These are phyloP conservation scores for Porogramme epimiltina DNA, from an alignment of 1,284 basidiomycete species.

Conservation along the genomic window DNA sequence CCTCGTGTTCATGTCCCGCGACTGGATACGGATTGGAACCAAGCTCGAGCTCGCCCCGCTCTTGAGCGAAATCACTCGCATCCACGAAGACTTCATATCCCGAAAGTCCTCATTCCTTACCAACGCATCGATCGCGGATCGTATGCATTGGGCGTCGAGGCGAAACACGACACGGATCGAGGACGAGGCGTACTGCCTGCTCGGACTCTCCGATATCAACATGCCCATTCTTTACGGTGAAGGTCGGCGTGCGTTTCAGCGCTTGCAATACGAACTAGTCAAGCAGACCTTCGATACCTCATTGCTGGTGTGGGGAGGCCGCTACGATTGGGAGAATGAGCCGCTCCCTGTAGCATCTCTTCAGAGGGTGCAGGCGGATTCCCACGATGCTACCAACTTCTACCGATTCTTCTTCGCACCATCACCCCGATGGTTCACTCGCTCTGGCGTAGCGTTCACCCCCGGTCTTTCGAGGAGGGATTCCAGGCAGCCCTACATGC, in stretches of 20 bases:
- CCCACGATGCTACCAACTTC: neutral
- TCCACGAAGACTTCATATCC: neutral
- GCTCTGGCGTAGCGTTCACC: neutral
- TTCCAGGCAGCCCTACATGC: too few relatives aligned
- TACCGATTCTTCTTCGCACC: neutral
- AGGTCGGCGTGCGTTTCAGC: neutral
- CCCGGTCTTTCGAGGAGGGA: neutral
- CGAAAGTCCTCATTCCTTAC: neutral
- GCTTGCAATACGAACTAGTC: neutral
- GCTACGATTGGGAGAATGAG: neutral
- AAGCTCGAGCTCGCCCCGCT: neutral
- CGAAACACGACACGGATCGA: neutral
- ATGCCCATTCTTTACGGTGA: conserved; percentile 1
- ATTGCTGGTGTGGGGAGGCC: neutral
- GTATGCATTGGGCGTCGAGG: neutral
- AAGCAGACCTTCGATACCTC: neutral
- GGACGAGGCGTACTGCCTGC: conserved; percentile 1
- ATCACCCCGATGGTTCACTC: neutral
- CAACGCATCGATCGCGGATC: neutral
- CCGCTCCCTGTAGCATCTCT: neutral
- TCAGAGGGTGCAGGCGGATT: neutral
- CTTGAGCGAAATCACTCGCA: neutral
- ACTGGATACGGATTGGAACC: neutral
- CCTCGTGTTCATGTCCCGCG: neutral
- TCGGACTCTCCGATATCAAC: conserved; percentile 2